A percentile compares a stretch with the other conserved stretches of the same genome.
phyloP scores from a whole-genome alignment of 495 filamentous ascomycete genomes.

The Daldinia concentrica region DNA sequence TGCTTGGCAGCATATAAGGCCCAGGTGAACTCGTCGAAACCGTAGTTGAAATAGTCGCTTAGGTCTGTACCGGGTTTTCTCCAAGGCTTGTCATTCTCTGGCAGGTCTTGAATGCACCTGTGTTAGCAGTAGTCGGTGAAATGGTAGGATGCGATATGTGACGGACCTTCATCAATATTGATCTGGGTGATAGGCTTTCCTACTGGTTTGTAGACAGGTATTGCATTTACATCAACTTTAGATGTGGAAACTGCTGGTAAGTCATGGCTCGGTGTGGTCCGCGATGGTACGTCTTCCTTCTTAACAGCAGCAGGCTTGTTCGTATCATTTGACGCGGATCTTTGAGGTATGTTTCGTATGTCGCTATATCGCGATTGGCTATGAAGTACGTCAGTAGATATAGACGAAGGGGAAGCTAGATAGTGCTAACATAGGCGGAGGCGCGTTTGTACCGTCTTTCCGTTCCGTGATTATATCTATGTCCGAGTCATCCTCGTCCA shows the following conservation, averaged over 20 bases:
- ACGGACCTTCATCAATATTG: conserved; percentile 74
- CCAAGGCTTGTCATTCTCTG: conserved; percentile 92
- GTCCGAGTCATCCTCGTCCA: conserved; percentile 79
- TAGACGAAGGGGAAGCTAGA: background rate
- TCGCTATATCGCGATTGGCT: conserved; percentile 66
- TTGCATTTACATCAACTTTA: conserved; percentile 83
- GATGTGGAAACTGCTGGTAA: conserved; percentile 72
- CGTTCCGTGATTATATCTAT: conserved; percentile 93
- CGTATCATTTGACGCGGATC: conserved; percentile 64
- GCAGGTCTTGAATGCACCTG: conserved; percentile 64
- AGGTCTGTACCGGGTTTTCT: conserved; percentile 93
- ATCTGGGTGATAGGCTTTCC: conserved; percentile 85
- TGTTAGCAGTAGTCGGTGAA: conserved; percentile 25
- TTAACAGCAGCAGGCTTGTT: conserved; percentile 56
- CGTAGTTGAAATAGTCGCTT: conserved; percentile 99
- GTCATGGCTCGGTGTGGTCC: conserved; percentile 47
- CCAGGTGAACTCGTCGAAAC: conserved; percentile 99
- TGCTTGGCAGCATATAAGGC: conserved; percentile 93
- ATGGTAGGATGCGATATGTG: conserved; percentile 12
- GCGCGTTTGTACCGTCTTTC: conserved; percentile 78
- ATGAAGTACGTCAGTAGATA: conserved; percentile 27
- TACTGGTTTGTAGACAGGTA: conserved; percentile 75
- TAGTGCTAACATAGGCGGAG: conserved; percentile 68
- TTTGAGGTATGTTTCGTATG: conserved; percentile 73
- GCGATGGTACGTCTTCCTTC: conserved; percentile 49